Conservation (phyloP, 148 eudicot species). For the Heliamphora exappendiculata region DNA sequence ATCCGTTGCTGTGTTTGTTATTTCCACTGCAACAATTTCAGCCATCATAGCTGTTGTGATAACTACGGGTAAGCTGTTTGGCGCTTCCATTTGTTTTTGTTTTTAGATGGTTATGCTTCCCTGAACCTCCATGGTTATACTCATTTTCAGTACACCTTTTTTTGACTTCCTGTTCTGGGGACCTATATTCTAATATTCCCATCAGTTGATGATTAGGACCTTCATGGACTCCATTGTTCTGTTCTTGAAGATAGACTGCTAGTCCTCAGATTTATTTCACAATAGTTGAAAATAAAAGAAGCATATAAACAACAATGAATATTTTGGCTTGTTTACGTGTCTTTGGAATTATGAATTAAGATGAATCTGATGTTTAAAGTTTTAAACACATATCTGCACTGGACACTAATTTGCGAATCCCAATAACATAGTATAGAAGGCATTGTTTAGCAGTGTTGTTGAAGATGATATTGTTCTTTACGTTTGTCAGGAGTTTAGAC, state of each 20-base stretch:
- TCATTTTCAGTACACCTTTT: background rate
- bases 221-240: background rate
- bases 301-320: no score
- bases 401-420: no score
- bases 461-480: background rate
- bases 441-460: background rate
- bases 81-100: background rate
- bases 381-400: no score
- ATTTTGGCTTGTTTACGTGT: no score
- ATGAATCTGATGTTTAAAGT: no score
- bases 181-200: background rate
- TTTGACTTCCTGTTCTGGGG: background rate
- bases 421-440: background rate
- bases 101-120: background rate
- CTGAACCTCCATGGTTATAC: background rate
- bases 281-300: background rate
- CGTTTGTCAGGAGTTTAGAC: background rate
- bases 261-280: no score
- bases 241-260: background rate
- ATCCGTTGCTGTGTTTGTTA: slow-evolving; percentile 55
- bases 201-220: background rate
- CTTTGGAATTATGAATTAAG: no score
- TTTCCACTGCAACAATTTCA: slow-evolving; percentile 57
- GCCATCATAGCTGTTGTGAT: slow-evolving; percentile 37
- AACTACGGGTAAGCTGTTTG: slow-evolving; percentile 34